These are phyloP conservation scores for Cladosporium oxysporum DNA, from an alignment of 2,329 filamentous ascomycete species.

Conservation along the genomic window DNA sequence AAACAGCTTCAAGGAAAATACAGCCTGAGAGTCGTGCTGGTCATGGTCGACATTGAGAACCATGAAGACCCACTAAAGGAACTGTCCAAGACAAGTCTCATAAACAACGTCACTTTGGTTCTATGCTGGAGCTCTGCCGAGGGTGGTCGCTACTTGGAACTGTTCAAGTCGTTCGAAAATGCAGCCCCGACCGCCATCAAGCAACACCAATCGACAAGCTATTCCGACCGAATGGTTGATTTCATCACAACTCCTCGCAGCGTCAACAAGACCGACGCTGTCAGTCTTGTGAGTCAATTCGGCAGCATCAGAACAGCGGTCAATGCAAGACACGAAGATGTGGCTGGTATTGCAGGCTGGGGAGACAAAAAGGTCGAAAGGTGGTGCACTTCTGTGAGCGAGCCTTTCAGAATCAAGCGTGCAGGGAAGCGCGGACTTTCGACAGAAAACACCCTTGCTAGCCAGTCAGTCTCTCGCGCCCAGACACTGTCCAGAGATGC, in stretches of 20 bases:
- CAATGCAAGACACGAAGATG: constrained; percentile 83
- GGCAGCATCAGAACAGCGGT: constrained; percentile 83
- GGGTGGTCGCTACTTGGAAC: constrained; percentile 87
- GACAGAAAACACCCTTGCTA: constrained; percentile 37
- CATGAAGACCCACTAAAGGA: constrained; percentile 89
- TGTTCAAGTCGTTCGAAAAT: constrained; percentile 94
- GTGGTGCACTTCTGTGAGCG: constrained; percentile 79
- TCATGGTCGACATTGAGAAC: constrained; percentile 93
- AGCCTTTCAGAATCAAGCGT: constrained; percentile 78
- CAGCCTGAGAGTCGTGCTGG: constrained; percentile 79
- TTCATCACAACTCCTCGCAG: constrained; percentile 88
- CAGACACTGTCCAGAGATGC: constrained; percentile 32
- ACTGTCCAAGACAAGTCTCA: constrained; percentile 84
- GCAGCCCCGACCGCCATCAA: constrained; percentile 79
- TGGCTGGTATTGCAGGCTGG: constrained; percentile 85
- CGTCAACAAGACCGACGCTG: constrained; percentile 92
- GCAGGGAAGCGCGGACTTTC: constrained; percentile 59
- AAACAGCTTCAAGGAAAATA: constrained; percentile 82
- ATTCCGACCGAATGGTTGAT: constrained; percentile 83
- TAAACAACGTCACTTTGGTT: constrained; percentile 90
- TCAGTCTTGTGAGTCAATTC: constrained; percentile 87
- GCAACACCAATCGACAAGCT: constrained; percentile 79
- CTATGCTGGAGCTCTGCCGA: constrained; percentile 94
- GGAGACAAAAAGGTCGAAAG: constrained; percentile 90
- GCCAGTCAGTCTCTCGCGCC: constrained; percentile 28